phyloP scores from a whole-genome alignment of 148 eudicot species.

The Rheum nobile region DNA sequence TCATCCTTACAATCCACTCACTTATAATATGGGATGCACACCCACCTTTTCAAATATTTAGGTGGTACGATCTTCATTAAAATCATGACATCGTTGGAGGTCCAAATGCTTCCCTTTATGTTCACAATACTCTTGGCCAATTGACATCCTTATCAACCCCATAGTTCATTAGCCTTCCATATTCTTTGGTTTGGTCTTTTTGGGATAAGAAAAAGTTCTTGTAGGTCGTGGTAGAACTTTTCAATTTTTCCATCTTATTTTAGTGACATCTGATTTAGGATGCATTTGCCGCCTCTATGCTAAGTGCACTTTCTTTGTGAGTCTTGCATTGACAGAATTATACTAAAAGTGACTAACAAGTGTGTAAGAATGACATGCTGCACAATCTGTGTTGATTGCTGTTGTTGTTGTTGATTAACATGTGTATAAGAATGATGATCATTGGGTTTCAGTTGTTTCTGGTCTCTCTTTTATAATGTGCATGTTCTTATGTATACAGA shows the following conservation, averaged over 20 bases:
- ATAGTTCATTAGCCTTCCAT: neutral
- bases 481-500: neutral
- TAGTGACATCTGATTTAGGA: neutral
- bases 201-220: neutral
- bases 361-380: neutral
- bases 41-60: neutral
- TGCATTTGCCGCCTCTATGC: neutral
- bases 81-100: neutral
- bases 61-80: neutral
- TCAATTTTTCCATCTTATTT: neutral
- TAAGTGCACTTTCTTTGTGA: neutral
- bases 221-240: neutral
- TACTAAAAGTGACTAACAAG: too few relatives aligned
- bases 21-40: neutral
- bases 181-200: neutral
- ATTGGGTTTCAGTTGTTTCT: neutral
- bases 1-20: neutral
- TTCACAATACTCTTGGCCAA: neutral
- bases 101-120: neutral
- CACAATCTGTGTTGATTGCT: too few relatives aligned
- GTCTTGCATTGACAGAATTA: neutral
- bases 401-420: too few relatives aligned
- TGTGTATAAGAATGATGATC: neutral
- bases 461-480: neutral
- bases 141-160: neutral